A percentile compares a stretch with the other conserved stretches of the same genome.
Evolutionary conservation across 83 land plant species (phyloP).

Genomic region (Picea abies): DNA sequence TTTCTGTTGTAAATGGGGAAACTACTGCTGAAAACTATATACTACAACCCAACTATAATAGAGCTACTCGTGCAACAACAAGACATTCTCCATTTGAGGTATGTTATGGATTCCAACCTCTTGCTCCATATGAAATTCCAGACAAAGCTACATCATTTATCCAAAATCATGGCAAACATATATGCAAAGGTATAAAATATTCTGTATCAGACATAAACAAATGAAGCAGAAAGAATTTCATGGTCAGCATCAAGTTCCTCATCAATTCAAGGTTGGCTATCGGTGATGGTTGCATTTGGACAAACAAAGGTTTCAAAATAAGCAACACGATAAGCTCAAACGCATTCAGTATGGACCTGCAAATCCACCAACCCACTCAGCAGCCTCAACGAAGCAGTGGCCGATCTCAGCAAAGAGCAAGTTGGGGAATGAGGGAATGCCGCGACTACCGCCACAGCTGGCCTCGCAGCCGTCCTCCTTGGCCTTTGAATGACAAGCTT

Average conservation of each 20-base stretch:
- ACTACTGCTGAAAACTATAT: too few relatives aligned
- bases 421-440: too few relatives aligned
- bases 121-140: background rate
- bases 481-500: too few relatives aligned
- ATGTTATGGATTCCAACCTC: background rate
- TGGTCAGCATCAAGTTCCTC: background rate
- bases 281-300: background rate
- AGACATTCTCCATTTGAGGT: background rate
- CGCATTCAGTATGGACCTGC: too few relatives aligned
- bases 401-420: too few relatives aligned
- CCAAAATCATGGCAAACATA: background rate
- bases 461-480: too few relatives aligned
- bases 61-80: background rate
- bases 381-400: too few relatives aligned
- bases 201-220: background rate
- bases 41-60: background rate
- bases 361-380: too few relatives aligned
- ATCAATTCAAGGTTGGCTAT: background rate
- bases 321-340: too few relatives aligned
- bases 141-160: slow-evolving; percentile 4
- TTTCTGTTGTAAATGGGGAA: too few relatives aligned
- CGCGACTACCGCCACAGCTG: too few relatives aligned
- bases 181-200: background rate
- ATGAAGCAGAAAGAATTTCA: background rate
- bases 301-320: background rate